Evolutionary conservation across 148 eudicot species (phyloP).

Genomic region (Rhododendron vialii): DNA sequence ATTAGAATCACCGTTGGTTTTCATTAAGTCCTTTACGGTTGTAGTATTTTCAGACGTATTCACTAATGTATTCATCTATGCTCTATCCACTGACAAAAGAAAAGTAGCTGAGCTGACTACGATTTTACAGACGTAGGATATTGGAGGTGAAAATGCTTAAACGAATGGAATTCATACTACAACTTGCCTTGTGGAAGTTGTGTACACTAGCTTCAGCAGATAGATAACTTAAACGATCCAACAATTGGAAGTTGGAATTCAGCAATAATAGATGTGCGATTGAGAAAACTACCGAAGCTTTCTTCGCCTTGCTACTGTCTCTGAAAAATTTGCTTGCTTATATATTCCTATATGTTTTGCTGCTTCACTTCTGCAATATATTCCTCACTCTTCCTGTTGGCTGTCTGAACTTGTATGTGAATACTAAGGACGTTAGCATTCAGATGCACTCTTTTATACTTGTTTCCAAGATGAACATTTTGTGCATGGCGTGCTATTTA

Average conservation of each 20-base stretch:
- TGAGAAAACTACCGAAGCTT: neutral
- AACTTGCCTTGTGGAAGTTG: neutral
- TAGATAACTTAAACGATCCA: neutral
- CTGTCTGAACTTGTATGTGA: neutral
- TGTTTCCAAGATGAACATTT: neutral
- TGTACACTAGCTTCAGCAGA: neutral
- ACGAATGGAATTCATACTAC: neutral
- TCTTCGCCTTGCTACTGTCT: neutral
- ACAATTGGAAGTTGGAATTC: neutral
- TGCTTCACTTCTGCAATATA: neutral
- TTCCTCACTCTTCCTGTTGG: neutral
- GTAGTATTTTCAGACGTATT: neutral
- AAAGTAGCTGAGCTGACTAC: neutral
- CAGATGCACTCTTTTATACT: neutral
- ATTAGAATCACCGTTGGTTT: neutral
- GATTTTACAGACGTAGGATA: neutral
- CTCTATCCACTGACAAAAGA: neutral
- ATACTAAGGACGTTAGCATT: neutral
- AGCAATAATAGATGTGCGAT: neutral
- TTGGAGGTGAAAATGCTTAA: neutral
- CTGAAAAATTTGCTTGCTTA: neutral
- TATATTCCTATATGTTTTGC: neutral
- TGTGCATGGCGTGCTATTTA: neutral
- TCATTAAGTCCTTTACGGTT: neutral
- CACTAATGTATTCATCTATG: neutral